Evolutionary conservation across 768 basidiomycete species (phyloP).

Genomic region (Termitomyces sp.): DNA sequence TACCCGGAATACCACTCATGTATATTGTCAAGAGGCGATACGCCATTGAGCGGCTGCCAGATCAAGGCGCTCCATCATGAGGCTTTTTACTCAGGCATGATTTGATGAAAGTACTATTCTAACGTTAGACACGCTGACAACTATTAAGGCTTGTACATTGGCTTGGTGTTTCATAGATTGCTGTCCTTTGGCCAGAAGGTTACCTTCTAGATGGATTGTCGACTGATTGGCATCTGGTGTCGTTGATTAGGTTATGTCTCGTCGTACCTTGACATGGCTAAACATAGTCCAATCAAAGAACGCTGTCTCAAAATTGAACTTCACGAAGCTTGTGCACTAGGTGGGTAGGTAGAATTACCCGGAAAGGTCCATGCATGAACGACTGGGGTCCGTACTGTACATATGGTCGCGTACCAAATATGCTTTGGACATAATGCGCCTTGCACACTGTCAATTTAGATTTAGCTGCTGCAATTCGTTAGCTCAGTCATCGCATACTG

Average conservation of each 20-base stretch:
- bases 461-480: too few relatives aligned
- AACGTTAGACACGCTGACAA: background rate
- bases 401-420: too few relatives aligned
- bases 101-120: background rate
- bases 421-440: too few relatives aligned
- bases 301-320: too few relatives aligned
- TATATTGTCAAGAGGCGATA: constrained; percentile 92
- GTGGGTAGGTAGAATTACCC: too few relatives aligned
- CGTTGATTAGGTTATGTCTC: background rate
- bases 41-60: constrained; percentile 92
- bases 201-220: background rate
- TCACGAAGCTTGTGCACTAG: too few relatives aligned
- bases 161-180: background rate
- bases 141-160: background rate
- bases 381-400: too few relatives aligned
- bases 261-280: background rate
- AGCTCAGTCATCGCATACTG: too few relatives aligned
- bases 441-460: too few relatives aligned
- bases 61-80: constrained; percentile 80
- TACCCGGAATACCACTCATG: constrained; percentile 94
- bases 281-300: too few relatives aligned
- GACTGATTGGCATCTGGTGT: background rate
- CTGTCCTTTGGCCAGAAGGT: background rate
- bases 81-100: background rate
- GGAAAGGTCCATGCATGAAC: too few relatives aligned